A percentile compares a stretch with the other conserved stretches of the same genome.
These are phyloP conservation scores for Aureobasidium sp. DNA, from an alignment of 2,329 filamentous ascomycete genomes.

Conservation along the genomic window DNA sequence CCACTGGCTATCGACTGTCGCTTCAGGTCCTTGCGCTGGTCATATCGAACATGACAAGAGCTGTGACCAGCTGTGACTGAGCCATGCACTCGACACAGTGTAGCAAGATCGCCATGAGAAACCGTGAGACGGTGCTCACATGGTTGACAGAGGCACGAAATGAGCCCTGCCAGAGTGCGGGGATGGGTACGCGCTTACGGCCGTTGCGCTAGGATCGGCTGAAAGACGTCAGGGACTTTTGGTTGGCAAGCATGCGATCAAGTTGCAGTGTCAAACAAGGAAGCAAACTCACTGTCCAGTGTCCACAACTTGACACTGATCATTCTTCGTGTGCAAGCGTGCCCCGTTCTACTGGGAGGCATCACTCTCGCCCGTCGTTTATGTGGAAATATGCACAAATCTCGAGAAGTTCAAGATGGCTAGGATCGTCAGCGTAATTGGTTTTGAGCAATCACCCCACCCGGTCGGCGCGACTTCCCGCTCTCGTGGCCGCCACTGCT, in stretches of 20 bases:
- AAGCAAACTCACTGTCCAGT: slow-evolving; percentile 1
- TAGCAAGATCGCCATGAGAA: slow-evolving; percentile 12
- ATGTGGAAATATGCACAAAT: neutral
- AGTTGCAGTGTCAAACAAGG: neutral
- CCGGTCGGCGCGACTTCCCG: too few species aligned
- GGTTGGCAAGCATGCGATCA: slow-evolving; percentile 2
- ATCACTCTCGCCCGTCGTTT: neutral
- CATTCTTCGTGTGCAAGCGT: neutral
- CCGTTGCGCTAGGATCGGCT: slow-evolving; percentile 7
- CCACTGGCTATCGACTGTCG: slow-evolving; percentile 6
- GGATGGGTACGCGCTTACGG: slow-evolving; percentile 5
- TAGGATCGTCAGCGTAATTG: neutral
- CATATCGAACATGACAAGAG: slow-evolving; percentile 2
- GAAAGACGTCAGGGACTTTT: neutral
- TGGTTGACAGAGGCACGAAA: slow-evolving; percentile 9
- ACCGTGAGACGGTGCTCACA: neutral
- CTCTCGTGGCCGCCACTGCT: too few species aligned
- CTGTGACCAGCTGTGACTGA: slow-evolving; percentile 5
- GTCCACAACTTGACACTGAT: neutral
- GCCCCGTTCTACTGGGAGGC: neutral
- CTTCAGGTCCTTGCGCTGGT: neutral
- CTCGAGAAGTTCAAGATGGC: neutral
- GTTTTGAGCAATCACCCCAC: neutral
- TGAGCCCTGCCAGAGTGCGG: slow-evolving; percentile 3
- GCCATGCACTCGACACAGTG: neutral